These are phyloP conservation scores for Breynia disticha DNA, from an alignment of 441 rosid species.

Conservation along the genomic window DNA sequence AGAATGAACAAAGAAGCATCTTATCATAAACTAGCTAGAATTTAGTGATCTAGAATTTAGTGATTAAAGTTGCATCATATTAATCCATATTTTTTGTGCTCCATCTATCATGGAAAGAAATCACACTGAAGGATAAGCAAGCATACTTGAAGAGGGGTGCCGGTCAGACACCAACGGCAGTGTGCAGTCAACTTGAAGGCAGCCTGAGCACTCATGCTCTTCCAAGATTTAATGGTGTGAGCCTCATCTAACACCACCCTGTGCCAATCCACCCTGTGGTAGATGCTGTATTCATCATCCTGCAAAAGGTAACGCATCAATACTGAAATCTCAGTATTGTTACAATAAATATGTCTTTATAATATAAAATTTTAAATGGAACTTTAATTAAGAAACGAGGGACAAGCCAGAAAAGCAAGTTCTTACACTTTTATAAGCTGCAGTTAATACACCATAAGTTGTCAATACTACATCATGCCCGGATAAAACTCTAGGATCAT, in stretches of 20 bases:
- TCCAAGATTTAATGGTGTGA: conserved; percentile 56
- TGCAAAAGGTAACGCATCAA: conserved; percentile 10
- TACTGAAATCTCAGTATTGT: background rate
- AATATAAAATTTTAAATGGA: no score
- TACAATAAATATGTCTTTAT: no score
- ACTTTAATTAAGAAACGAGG: conserved; percentile 1
- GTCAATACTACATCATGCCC: conserved; percentile 58
- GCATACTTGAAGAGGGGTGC: conserved; percentile 61
- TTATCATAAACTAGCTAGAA: background rate
- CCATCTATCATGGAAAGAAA: no score
- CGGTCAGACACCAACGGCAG: conserved; percentile 67
- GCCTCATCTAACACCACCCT: conserved; percentile 71
- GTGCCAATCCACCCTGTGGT: conserved; percentile 51
- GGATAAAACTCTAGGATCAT: conserved; percentile 34
- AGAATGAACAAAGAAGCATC: background rate
- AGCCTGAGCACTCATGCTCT: conserved; percentile 43
- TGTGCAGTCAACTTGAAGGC: conserved; percentile 40
- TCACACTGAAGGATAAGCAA: background rate
- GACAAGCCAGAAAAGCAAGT: background rate
- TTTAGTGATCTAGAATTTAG: no score
- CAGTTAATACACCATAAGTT: conserved; percentile 54
- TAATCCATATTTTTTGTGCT: background rate
- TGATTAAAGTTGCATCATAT: no score
- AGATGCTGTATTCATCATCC: conserved; percentile 41
- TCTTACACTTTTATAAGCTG: conserved; percentile 53